phyloP scores from a whole-genome alignment of 805 yeast species.

The Cyberlindnera subsufficiens region DNA sequence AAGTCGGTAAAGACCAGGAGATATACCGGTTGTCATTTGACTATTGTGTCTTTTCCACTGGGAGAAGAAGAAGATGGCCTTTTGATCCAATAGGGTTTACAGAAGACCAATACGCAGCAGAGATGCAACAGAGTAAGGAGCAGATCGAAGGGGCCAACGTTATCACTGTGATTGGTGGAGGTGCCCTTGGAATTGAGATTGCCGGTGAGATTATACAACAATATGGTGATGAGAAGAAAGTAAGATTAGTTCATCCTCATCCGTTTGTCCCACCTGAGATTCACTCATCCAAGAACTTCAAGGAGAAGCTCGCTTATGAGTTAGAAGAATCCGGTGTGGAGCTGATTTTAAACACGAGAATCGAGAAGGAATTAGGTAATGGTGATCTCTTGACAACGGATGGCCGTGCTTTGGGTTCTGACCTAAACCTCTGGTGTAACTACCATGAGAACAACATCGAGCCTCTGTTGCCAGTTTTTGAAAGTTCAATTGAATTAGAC shows the following conservation, averaged over 20 bases:
- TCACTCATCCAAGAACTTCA: conserved; percentile 19
- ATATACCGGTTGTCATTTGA: conserved; percentile 32
- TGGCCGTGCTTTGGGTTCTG: conserved; percentile 25
- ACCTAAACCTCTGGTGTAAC: conserved; percentile 33
- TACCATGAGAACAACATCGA: conserved; percentile 29
- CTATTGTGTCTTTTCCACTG: conserved; percentile 41
- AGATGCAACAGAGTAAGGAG: conserved; percentile 32
- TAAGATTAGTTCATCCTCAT: conserved; percentile 38
- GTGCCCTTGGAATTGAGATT: conserved; percentile 46
- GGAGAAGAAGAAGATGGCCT: conserved; percentile 49
- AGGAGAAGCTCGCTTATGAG: conserved; percentile 7
- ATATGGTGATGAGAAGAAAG: conserved; percentile 29
- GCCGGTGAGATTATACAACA: conserved; percentile 40
- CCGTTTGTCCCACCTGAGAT: conserved; percentile 35
- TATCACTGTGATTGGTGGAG: conserved; percentile 46
- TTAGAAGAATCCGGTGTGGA: conserved; percentile 21
- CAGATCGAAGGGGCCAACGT: conserved; percentile 30
- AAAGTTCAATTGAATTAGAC: conserved; percentile 18
- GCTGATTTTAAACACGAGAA: conserved; percentile 26
- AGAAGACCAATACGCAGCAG: conserved; percentile 30
- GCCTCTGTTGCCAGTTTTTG: conserved; percentile 20
- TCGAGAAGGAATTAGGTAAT: conserved; percentile 22
- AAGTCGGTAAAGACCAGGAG: conserved; percentile 17
- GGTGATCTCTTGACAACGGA: conserved; percentile 20
- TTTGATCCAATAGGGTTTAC: conserved; percentile 43